A percentile compares a stretch with the other conserved stretches of the same genome.
Evolutionary conservation across 73 alveolate genomes (phyloP).

Genomic region (Paramecium caudatum): DNA sequence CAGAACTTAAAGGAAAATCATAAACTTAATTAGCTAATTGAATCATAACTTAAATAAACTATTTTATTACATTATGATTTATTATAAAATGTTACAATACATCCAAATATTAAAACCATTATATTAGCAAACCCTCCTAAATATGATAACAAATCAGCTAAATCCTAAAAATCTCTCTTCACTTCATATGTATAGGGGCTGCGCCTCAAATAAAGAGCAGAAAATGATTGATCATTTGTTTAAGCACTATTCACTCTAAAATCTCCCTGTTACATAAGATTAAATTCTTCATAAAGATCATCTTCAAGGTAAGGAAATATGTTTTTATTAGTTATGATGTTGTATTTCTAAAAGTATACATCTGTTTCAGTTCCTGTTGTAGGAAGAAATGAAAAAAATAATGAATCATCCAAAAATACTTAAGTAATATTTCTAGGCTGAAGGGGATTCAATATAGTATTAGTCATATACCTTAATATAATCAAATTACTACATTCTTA

Average conservation of each 20-base stretch:
- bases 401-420: slow-evolving; percentile 32
- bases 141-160: slow-evolving; percentile 51
- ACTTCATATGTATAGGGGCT: slow-evolving; percentile 38
- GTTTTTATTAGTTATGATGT: neutral
- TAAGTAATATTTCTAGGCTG: neutral
- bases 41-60: neutral
- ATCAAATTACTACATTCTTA: neutral
- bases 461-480: slow-evolving; percentile 25
- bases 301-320: slow-evolving; percentile 24
- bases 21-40: slow-evolving; percentile 38
- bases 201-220: slow-evolving; percentile 47
- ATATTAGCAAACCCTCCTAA: slow-evolving; percentile 44
- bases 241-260: slow-evolving; percentile 23
- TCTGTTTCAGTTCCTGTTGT: slow-evolving; percentile 21
- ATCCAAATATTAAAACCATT: slow-evolving; percentile 11
- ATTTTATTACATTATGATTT: neutral
- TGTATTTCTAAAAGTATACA: neutral
- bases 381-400: slow-evolving; percentile 34
- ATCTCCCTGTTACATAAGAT: slow-evolving; percentile 12
- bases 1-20: neutral
- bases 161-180: slow-evolving; percentile 24
- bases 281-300: neutral
- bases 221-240: slow-evolving; percentile 6
- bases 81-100: neutral
- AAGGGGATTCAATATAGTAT: neutral